These are phyloP conservation scores for Populus hybrid DNA, from an alignment of 441 rosid species.

Conservation along the genomic window DNA sequence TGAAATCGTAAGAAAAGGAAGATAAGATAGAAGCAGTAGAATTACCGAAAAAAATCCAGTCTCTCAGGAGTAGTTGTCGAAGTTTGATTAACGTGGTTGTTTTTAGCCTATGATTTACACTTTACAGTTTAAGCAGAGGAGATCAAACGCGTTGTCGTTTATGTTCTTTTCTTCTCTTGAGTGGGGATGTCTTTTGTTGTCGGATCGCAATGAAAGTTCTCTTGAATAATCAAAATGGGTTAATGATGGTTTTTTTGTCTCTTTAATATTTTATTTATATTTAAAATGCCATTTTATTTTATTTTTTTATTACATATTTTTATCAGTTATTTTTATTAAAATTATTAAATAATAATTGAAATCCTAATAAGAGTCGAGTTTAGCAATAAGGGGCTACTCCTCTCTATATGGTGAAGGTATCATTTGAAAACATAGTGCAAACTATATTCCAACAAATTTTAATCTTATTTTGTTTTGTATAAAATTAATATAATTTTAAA, in stretches of 20 bases:
- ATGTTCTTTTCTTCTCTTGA: background rate
- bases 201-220: background rate
- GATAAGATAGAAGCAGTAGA: background rate
- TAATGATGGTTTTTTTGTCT: background rate
- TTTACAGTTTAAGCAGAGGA: background rate
- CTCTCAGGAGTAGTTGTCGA: background rate
- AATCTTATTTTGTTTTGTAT: too few relatives aligned
- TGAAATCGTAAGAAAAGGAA: background rate
- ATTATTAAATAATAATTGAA: too few relatives aligned
- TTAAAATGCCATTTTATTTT: background rate
- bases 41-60: background rate
- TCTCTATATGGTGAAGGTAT: rapidly evolving
- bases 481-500: too few relatives aligned
- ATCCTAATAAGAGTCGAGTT: too few relatives aligned
- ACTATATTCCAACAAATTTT: rapidly evolving
- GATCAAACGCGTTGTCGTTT: background rate
- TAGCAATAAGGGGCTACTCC: too few relatives aligned
- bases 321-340: too few relatives aligned
- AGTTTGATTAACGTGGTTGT: background rate
- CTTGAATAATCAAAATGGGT: background rate
- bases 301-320: too few relatives aligned
- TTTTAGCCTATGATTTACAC: background rate
- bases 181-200: background rate
- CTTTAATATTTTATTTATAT: too few relatives aligned
- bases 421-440: rapidly evolving